Percentiles rank a stretch among this genome's conserved stretches.
These are phyloP conservation scores for Aspergillus alliaceus DNA, from an alignment of 2,329 filamentous ascomycete species.

Conservation along the genomic window DNA sequence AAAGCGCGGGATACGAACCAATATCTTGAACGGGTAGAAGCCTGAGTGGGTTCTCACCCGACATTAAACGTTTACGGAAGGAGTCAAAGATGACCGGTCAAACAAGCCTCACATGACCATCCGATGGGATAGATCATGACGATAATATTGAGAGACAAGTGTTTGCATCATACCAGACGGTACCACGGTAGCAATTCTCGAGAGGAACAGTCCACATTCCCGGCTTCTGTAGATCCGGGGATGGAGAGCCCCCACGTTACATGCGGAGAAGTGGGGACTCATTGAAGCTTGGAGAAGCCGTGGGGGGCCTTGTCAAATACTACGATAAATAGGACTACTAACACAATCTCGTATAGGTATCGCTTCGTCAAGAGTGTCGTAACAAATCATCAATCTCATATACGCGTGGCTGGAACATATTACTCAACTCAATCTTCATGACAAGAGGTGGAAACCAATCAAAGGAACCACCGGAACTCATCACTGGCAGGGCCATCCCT, in stretches of 20 bases:
- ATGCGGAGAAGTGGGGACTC: slow-evolving; percentile 5
- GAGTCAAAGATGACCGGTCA: not conserved
- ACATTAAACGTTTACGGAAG: not conserved
- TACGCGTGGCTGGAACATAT: no score
- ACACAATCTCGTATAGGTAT: no score
- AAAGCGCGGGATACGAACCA: no score
- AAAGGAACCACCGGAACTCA: slow-evolving; percentile 59
- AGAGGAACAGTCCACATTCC: not conserved
- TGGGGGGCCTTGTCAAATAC: not conserved
- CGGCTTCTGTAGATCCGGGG: not conserved
- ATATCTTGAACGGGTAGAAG: not conserved
- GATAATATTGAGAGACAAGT: not conserved
- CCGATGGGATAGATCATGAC: not conserved
- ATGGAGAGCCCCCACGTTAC: not conserved
- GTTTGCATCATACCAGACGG: not conserved
- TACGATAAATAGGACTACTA: no score
- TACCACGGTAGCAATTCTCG: not conserved
- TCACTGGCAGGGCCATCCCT: slow-evolving; percentile 54
- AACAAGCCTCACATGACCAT: no score
- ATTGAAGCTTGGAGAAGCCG: not conserved
- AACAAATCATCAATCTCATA: no score
- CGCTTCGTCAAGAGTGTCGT: no score
- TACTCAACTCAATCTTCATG: no score
- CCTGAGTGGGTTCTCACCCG: not conserved
- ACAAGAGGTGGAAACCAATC: no score